These are phyloP conservation scores for Takashimella tepidaria DNA, from an alignment of 1,284 basidiomycete species.

Conservation along the genomic window DNA sequence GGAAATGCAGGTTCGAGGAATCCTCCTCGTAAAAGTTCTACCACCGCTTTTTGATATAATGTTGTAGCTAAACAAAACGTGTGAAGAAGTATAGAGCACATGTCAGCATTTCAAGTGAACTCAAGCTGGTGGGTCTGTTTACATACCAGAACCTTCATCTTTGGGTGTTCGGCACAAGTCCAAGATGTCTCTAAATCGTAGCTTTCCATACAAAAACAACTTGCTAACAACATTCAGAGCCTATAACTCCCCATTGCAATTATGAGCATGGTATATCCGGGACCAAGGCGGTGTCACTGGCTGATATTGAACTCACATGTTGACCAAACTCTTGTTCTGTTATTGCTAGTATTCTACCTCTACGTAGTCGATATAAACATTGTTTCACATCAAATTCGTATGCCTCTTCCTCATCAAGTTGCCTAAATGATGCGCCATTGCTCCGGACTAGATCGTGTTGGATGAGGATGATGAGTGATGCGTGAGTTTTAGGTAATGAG, in stretches of 20 bases:
- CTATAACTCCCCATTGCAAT: constrained; percentile 48
- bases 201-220: constrained; percentile 78
- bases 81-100: not conserved
- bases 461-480: constrained; percentile 72
- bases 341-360: constrained; percentile 70
- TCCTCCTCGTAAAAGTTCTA: constrained; percentile 20
- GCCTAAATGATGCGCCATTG: constrained; percentile 52
- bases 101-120: too few relatives aligned
- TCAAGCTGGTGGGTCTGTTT: too few relatives aligned
- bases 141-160: constrained; percentile 9
- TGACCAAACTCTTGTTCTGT: constrained; percentile 65
- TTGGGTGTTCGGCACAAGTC: constrained; percentile 12
- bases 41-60: constrained; percentile 4
- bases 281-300: too few relatives aligned
- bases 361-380: constrained; percentile 69
- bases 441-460: constrained; percentile 92
- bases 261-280: not conserved
- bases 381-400: constrained; percentile 64
- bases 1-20: constrained; percentile 29
- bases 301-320: constrained; percentile 53
- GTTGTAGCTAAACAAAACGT: not conserved
- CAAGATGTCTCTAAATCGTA: constrained; percentile 55
- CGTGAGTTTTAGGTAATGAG: constrained; percentile 56
- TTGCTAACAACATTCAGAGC: constrained; percentile 67
- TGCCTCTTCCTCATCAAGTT: constrained; percentile 63